phyloP scores from a whole-genome alignment of 805 yeast species.

The Isabelozyma heimii region DNA sequence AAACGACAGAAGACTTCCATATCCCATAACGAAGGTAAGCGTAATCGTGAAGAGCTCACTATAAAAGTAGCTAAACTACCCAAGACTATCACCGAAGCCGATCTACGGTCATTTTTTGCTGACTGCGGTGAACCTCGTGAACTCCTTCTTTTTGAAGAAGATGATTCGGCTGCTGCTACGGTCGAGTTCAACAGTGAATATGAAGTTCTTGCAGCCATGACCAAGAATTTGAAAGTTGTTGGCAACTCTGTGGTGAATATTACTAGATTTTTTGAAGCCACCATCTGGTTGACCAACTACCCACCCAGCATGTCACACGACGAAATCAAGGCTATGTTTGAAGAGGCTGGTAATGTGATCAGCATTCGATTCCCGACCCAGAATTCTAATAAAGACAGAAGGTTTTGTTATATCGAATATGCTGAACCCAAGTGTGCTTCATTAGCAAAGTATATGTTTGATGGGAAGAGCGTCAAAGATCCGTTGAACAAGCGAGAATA shows the following conservation, averaged over 20 bases:
- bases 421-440: constrained; percentile 40
- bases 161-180: constrained; percentile 40
- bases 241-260: constrained; percentile 46
- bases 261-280: constrained; percentile 41
- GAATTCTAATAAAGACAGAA: constrained; percentile 46
- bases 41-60: constrained; percentile 61
- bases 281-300: constrained; percentile 73
- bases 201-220: constrained; percentile 56
- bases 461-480: constrained; percentile 37
- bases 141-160: constrained; percentile 18
- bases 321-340: constrained; percentile 41
- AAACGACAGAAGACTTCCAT: constrained; percentile 1
- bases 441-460: constrained; percentile 37
- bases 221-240: constrained; percentile 52
- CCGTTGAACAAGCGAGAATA: constrained; percentile 20
- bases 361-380: constrained; percentile 66
- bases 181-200: constrained; percentile 53
- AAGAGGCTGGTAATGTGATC: constrained; percentile 36
- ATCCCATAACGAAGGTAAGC: constrained; percentile 7
- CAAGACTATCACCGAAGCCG: constrained; percentile 29
- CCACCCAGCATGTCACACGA: constrained; percentile 52
- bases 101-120: constrained; percentile 43
- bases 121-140: constrained; percentile 60
- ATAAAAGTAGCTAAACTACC: constrained; percentile 55
- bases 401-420: constrained; percentile 76